Conservation (phyloP, 768 basidiomycete species). For the Lactifluus subvellereus region DNA sequence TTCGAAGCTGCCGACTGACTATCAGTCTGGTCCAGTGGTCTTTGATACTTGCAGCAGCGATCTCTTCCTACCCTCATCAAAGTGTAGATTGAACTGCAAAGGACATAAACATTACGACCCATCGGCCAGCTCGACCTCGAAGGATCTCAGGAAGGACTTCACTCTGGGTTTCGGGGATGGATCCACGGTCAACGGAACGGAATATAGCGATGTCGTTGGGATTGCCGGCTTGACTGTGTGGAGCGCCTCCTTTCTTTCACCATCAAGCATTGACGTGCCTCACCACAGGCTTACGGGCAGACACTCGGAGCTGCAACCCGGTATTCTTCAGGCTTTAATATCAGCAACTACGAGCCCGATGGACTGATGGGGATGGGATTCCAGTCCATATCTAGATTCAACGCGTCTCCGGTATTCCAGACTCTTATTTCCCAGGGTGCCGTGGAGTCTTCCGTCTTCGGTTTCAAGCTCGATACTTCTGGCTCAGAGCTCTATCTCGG, state of each 20-base stretch:
- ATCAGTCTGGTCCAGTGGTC: neutral
- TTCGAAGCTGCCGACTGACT: neutral
- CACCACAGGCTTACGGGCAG: slow-evolving; percentile 32
- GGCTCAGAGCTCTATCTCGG: slow-evolving; percentile 25
- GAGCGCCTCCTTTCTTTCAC: neutral
- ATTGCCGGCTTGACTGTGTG: slow-evolving; percentile 34
- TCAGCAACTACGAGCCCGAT: slow-evolving; percentile 32
- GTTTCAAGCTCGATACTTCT: slow-evolving; percentile 40
- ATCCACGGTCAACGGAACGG: neutral
- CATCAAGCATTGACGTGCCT: neutral
- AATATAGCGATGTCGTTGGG: neutral
- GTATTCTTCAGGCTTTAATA: slow-evolving; percentile 34
- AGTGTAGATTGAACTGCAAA: neutral
- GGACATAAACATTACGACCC: neutral
- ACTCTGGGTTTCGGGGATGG: neutral
- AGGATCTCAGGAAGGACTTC: neutral
- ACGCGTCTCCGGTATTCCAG: slow-evolving; percentile 31
- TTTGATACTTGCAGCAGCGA: neutral
- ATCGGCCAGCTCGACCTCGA: no score
- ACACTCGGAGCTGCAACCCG: slow-evolving; percentile 40
- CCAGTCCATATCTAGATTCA: slow-evolving; percentile 27
- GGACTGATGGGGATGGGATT: slow-evolving; percentile 41
- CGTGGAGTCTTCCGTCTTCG: slow-evolving; percentile 37
- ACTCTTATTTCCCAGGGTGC: slow-evolving; percentile 37
- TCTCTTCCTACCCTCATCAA: neutral